These are phyloP conservation scores for Coniferiporia sulphurascens DNA, from an alignment of 1,284 basidiomycete species.

Conservation along the genomic window DNA sequence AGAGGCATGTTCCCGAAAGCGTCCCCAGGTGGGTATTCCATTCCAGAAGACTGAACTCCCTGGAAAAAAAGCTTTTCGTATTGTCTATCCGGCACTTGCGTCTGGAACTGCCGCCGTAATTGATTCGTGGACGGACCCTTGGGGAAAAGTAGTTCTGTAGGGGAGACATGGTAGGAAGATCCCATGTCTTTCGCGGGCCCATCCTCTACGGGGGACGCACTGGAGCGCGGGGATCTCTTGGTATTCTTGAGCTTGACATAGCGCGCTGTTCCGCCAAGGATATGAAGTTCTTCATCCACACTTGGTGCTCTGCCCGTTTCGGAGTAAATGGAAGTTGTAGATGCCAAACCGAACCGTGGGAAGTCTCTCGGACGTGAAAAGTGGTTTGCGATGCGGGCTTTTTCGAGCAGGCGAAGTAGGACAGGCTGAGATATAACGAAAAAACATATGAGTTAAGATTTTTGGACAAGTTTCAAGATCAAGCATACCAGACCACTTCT, in stretches of 20 bases:
- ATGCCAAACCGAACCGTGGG: background rate
- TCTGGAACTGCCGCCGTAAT: no score
- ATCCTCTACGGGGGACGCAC: background rate
- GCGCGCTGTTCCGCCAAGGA: slow-evolving; percentile 7
- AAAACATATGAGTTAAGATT: background rate
- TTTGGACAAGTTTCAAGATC: no score
- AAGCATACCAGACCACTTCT: slow-evolving; percentile 12
- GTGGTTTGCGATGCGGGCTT: background rate
- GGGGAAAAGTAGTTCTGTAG: no score
- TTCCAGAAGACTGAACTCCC: no score
- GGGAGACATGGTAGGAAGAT: background rate
- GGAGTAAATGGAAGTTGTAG: background rate
- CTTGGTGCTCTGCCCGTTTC: background rate
- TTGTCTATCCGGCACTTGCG: no score
- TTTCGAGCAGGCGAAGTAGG: slow-evolving; percentile 9
- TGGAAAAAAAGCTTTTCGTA: no score
- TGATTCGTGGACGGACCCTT: no score
- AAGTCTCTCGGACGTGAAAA: background rate
- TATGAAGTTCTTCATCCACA: slow-evolving; percentile 7
- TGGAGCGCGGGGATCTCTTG: background rate
- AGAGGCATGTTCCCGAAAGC: no score
- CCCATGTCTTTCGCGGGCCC: background rate
- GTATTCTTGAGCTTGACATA: background rate
- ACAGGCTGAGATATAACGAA: slow-evolving; percentile 3
- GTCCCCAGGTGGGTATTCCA: no score